These are phyloP conservation scores for Alternaria arborescens DNA, from an alignment of 2,329 filamentous ascomycete genomes.

Conservation along the genomic window DNA sequence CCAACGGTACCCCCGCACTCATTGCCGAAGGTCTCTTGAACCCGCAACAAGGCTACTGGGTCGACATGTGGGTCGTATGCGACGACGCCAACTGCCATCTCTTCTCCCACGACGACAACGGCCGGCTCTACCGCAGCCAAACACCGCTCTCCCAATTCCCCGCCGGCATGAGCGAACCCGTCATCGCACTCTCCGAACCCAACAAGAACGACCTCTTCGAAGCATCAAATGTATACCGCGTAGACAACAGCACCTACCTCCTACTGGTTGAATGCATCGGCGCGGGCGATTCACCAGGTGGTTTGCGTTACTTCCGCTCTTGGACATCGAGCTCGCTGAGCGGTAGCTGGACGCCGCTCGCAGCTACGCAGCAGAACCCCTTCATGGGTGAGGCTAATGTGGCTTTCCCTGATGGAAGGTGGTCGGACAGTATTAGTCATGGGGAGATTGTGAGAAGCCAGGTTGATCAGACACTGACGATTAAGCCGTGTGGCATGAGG, in stretches of 20 bases:
- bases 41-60: constrained; percentile 50
- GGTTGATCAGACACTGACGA: constrained; percentile 51
- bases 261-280: constrained; percentile 54
- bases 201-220: constrained; percentile 49
- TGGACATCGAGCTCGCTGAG: constrained; percentile 49
- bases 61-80: constrained; percentile 57
- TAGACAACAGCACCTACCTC: constrained; percentile 47
- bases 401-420: constrained; percentile 42
- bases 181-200: constrained; percentile 43
- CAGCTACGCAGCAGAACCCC: constrained; percentile 49
- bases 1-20: constrained; percentile 40
- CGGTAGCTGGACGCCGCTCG: constrained; percentile 49
- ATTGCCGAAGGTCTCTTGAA: constrained; percentile 42
- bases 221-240: constrained; percentile 50
- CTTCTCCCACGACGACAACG: constrained; percentile 55
- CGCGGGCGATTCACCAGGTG: constrained; percentile 26
- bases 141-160: constrained; percentile 49
- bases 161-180: constrained; percentile 48
- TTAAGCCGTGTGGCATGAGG: constrained; percentile 45
- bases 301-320: constrained; percentile 51
- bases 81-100: constrained; percentile 50
- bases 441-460: constrained; percentile 47
- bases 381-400: constrained; percentile 53
- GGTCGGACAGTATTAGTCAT: constrained; percentile 52
- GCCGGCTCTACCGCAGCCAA: constrained; percentile 52